phyloP scores from a whole-genome alignment of 139 green algal species.

The Astrephomene gubernaculifera region DNA sequence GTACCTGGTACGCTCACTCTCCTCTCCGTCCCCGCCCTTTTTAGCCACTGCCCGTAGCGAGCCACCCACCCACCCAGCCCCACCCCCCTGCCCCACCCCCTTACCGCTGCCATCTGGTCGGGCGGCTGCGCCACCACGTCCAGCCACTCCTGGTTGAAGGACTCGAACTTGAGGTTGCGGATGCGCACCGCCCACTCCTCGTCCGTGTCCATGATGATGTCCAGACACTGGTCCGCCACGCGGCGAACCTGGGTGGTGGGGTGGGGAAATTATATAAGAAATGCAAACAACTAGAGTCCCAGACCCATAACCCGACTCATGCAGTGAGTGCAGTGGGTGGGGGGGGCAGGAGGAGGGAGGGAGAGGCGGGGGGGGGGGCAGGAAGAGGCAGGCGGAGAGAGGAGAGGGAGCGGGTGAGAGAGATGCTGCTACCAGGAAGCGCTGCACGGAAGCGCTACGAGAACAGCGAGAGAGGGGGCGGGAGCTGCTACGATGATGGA shows the following conservation, averaged over 20 bases:
- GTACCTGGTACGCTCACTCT: too few relatives aligned
- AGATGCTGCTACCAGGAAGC: neutral
- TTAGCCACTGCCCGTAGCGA: too few relatives aligned
- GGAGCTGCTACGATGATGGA: too few relatives aligned
- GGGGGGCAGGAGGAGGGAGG: too few relatives aligned
- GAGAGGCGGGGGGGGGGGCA: too few relatives aligned
- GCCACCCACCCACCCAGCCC: neutral
- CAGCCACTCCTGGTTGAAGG: conserved; percentile 87
- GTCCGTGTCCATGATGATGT: conserved; percentile 75
- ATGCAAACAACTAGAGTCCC: too few relatives aligned
- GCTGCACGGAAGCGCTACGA: neutral
- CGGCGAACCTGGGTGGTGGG: conserved; percentile 43
- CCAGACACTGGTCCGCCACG: conserved; percentile 71
- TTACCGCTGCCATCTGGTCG: conserved; percentile 40
- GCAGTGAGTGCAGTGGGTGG: too few relatives aligned
- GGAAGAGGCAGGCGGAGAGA: too few relatives aligned
- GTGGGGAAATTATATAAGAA: too few relatives aligned
- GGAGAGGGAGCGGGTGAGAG: neutral
- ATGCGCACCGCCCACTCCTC: conserved; percentile 79
- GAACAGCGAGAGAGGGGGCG: neutral
- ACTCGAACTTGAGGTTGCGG: conserved; percentile 85
- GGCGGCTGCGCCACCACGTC: conserved; percentile 62
- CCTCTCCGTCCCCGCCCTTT: too few relatives aligned
- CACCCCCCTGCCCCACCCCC: neutral
- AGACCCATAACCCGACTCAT: too few relatives aligned